Evolutionary conservation across 768 basidiomycete species (phyloP).

Genomic region (Agrocybe praecox): DNA sequence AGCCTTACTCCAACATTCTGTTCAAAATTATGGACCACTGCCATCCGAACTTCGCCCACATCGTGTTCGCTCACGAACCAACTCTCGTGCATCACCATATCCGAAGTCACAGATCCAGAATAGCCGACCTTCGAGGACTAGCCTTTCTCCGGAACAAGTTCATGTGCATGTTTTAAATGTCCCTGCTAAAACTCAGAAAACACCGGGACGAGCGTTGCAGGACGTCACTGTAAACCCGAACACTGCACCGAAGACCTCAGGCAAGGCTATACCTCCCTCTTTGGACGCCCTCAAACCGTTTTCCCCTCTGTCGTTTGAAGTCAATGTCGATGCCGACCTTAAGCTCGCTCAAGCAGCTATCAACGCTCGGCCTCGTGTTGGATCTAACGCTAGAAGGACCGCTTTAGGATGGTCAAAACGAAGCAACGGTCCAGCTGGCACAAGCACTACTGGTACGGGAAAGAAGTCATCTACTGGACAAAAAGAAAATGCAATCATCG

Average conservation of each 20-base stretch:
- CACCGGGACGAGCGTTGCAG: slow-evolving; percentile 39
- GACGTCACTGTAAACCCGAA: slow-evolving; percentile 46
- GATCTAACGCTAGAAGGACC: slow-evolving; percentile 55
- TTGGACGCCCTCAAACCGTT: slow-evolving; percentile 43
- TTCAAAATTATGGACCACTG: slow-evolving; percentile 73
- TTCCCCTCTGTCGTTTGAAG: slow-evolving; percentile 36
- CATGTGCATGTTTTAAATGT: slow-evolving; percentile 22
- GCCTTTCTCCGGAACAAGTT: slow-evolving; percentile 43
- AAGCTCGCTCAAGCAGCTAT: slow-evolving; percentile 35
- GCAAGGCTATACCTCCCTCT: slow-evolving; percentile 36
- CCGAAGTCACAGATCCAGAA: slow-evolving; percentile 34
- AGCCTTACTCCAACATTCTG: slow-evolving; percentile 71
- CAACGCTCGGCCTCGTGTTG: slow-evolving; percentile 53
- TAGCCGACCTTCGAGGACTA: slow-evolving; percentile 45
- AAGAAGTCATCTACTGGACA: slow-evolving; percentile 6
- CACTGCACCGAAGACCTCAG: background rate
- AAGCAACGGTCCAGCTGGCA: slow-evolving; percentile 43
- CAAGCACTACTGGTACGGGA: slow-evolving; percentile 37
- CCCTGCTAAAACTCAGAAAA: slow-evolving; percentile 18
- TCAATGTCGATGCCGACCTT: slow-evolving; percentile 38
- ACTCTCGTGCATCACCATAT: slow-evolving; percentile 76
- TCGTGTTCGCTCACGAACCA: slow-evolving; percentile 65
- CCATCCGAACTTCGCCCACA: slow-evolving; percentile 69
- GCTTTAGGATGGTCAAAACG: slow-evolving; percentile 70
- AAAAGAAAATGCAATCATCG: slow-evolving; percentile 1